These are phyloP conservation scores for Rasamsonia emersonii DNA, from an alignment of 2,329 filamentous ascomycete genomes.

Conservation along the genomic window DNA sequence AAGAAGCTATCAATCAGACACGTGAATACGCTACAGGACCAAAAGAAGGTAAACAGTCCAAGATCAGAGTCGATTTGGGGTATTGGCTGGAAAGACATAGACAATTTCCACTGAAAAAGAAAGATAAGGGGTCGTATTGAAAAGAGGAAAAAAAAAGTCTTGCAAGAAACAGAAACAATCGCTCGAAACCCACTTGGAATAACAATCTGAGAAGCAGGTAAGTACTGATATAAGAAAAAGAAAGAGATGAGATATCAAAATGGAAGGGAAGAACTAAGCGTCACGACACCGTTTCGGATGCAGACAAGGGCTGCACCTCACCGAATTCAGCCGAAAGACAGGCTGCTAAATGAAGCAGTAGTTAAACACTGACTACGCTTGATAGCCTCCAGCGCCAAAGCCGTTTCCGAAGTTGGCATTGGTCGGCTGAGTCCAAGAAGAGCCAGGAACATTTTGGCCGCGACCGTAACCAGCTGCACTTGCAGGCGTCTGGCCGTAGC, in stretches of 20 bases:
- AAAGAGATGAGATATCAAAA: not conserved
- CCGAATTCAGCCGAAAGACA: not conserved
- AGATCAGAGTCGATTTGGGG: constrained; percentile 31
- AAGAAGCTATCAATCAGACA: constrained; percentile 19
- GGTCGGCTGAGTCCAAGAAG: constrained; percentile 46
- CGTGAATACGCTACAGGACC: constrained; percentile 19
- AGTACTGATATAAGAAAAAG: constrained; percentile 13
- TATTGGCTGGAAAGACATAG: constrained; percentile 34
- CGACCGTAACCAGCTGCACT: constrained; percentile 81
- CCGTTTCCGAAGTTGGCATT: constrained; percentile 45
- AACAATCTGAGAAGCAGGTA: constrained; percentile 14
- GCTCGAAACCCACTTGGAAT: constrained; percentile 31
- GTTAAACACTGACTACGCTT: constrained; percentile 38
- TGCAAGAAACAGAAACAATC: constrained; percentile 21
- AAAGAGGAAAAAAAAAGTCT: constrained; percentile 9
- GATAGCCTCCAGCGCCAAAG: constrained; percentile 53
- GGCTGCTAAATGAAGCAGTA: constrained; percentile 1
- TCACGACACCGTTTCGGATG: not conserved
- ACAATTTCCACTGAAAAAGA: constrained; percentile 36
- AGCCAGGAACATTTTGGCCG: constrained; percentile 49
- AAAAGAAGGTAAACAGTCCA: constrained; percentile 16
- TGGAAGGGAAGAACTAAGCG: not conserved
- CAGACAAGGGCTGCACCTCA: not conserved
- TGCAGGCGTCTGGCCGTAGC: constrained; percentile 56
- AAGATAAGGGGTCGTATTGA: too few species aligned